Percentiles rank a stretch among this genome's conserved stretches.
Conservation (phyloP, 2,329 filamentous ascomycete species). For the Zymoseptoria crescenta region DNA sequence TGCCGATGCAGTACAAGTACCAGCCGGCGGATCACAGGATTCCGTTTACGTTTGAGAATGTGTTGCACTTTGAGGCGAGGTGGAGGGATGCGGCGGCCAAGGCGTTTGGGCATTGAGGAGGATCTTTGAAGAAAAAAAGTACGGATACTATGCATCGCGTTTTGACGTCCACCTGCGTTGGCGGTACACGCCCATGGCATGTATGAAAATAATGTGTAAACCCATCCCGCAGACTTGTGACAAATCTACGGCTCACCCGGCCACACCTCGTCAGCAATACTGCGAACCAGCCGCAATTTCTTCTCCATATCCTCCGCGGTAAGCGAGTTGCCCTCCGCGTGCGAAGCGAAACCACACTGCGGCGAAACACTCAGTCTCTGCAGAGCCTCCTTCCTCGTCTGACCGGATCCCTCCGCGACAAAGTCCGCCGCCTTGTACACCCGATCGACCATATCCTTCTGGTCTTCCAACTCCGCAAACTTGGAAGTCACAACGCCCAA, state of each 20-base stretch:
- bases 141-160: too few relatives aligned
- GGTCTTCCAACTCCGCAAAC: conserved; percentile 39
- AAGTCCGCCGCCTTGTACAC: conserved; percentile 51
- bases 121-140: too few relatives aligned
- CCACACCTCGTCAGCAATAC: conserved; percentile 69
- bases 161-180: too few relatives aligned
- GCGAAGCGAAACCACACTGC: conserved; percentile 54
- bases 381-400: conserved; percentile 56
- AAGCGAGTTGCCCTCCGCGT: conserved; percentile 60
- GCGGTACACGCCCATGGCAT: neutral
- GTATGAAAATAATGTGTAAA: neutral
- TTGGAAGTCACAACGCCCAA: conserved; percentile 42
- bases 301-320: conserved; percentile 57
- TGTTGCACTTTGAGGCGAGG: neutral
- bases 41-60: neutral
- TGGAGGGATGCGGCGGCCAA: neutral
- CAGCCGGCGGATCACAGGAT: neutral
- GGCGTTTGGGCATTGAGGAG: neutral
- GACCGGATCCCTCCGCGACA: conserved; percentile 58
- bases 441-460: conserved; percentile 41
- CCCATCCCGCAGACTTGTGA: neutral
- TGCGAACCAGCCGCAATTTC: conserved; percentile 63
- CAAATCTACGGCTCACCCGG: conserved; percentile 40
- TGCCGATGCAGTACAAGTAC: neutral
- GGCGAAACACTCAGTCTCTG: conserved; percentile 61